Base-by-base conservation (phyloP, 352 stramenopile species). In the Sclerospora graminicola region DNA sequence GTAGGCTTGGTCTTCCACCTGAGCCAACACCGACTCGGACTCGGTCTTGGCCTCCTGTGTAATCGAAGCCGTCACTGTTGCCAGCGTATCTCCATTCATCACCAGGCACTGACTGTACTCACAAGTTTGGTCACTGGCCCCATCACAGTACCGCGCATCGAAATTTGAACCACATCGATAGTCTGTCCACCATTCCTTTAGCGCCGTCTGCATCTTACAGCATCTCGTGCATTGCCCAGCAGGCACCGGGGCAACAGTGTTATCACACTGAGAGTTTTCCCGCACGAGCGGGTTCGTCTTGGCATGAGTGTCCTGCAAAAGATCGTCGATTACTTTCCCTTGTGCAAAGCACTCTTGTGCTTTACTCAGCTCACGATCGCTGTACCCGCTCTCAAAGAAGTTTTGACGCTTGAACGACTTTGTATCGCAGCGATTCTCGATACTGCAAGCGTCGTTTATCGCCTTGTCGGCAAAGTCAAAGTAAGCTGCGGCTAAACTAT, bases 161-260 rank as follows among this genome's bases (percentile, higher is more conserved):
- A 79, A 78, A n/a, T n/a, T n/a, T n/a, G n/a, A n/a, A n/a, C n/a
- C 58, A 32, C 77, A 89, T 16, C 55, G 65, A 53, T 81, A 86
- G 54, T 82, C 59, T 4, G 54, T 60, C 71, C 69, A 84, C 13
- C 48, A 66, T 43, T 89, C 73, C 18, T 60, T 50, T 18, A 89
- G 39, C 7, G 50, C 46, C 1, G 61, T 74, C 2, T 42, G 56
- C 45, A 78, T 63, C 44, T 61, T 57, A 21, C 56, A 71, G 54
- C 69, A 83, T 11, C 69, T 65, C 16, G 52, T 61, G 41, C 69
- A 83, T 31, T 58, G 48, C 1, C 51, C 49, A 4, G 26, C 20
- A 1, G 33, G 30, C 10, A 79, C 57, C 0, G 69, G 31, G 35
- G 26, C 68, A 51, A 5, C 11, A 8, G 14, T 39, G 0, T 31